These are phyloP conservation scores for Thermothielavioides terrestris DNA, from an alignment of 495 filamentous ascomycete species.

Conservation along the genomic window DNA sequence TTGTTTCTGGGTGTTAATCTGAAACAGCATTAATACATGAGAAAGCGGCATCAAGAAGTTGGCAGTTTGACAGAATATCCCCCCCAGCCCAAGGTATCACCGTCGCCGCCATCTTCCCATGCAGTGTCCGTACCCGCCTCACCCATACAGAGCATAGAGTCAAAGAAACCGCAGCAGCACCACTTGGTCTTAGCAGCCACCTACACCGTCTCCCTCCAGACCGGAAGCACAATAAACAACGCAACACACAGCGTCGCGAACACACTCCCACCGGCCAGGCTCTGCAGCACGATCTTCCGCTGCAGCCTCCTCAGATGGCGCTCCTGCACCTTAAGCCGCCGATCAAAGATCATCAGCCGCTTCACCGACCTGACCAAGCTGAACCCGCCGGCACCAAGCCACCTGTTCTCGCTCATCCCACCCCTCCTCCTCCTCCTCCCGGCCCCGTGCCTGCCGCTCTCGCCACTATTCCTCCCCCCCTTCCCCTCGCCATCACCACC, in stretches of 20 bases:
- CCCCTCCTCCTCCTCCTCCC: constrained; percentile 1
- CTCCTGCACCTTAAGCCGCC: constrained; percentile 35
- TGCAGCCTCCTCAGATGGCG: constrained; percentile 30
- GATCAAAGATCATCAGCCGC: constrained; percentile 38
- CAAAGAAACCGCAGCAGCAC: not conserved
- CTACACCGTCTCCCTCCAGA: constrained; percentile 30
- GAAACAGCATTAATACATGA: too few relatives aligned
- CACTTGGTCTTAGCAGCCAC: not conserved
- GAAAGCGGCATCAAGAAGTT: too few relatives aligned
- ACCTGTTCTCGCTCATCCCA: constrained; percentile 6
- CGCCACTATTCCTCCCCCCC: not conserved
- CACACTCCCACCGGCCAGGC: constrained; percentile 26
- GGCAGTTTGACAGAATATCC: too few relatives aligned
- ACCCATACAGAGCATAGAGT: too few relatives aligned
- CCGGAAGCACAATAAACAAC: constrained; percentile 32
- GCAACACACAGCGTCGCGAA: constrained; percentile 30
- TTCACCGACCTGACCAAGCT: constrained; percentile 17
- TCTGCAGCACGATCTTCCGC: constrained; percentile 35
- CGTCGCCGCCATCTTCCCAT: too few relatives aligned
- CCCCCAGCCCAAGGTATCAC: too few relatives aligned
- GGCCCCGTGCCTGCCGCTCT: too few relatives aligned
- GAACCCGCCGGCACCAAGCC: constrained; percentile 4
- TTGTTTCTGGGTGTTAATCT: too few relatives aligned
- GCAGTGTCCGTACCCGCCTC: not conserved
- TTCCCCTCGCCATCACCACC: not conserved